Percentiles rank a stretch among this genome's conserved stretches.
Conservation (phyloP, 306 rosid species). For the Medicago truncatula region DNA sequence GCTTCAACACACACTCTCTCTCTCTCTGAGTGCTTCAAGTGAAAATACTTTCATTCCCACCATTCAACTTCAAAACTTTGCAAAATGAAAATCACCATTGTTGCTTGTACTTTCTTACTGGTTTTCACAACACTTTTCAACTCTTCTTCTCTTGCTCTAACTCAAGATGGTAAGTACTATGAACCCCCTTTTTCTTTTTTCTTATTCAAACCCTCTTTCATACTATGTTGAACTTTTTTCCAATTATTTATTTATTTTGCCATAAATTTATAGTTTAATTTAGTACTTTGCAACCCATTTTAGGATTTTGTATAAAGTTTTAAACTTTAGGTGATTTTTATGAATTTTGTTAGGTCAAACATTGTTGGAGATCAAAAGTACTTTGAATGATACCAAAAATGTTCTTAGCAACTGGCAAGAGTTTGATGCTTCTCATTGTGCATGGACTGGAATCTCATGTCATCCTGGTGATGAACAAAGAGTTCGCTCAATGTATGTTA, state of each 20-base stretch:
- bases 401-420: conserved; percentile 77
- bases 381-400: conserved; percentile 74
- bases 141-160: conserved; percentile 66
- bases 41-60: conserved; percentile 13
- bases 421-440: conserved; percentile 80
- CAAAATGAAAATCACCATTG: conserved; percentile 55
- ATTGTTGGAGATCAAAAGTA: conserved; percentile 76
- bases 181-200: conserved; percentile 16
- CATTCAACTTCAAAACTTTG: conserved; percentile 24
- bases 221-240: neutral
- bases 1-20: conserved; percentile 15
- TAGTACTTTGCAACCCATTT: conserved; percentile 12
- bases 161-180: conserved; percentile 71
- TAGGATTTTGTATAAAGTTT: conserved; percentile 30
- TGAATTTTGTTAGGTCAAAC: conserved; percentile 62
- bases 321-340: conserved; percentile 19
- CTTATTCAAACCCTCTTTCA: neutral
- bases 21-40: neutral
- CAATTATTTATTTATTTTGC: neutral
- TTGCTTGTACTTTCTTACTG: conserved; percentile 46
- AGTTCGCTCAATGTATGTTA: conserved; percentile 76
- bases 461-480: conserved; percentile 75
- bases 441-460: conserved; percentile 94
- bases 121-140: conserved; percentile 45
- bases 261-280: conserved; percentile 17